Percentiles rank a stretch among this genome's conserved stretches.
Conservation (phyloP, 805 yeast species). For the Wickerhamomyces strasburgensis region DNA sequence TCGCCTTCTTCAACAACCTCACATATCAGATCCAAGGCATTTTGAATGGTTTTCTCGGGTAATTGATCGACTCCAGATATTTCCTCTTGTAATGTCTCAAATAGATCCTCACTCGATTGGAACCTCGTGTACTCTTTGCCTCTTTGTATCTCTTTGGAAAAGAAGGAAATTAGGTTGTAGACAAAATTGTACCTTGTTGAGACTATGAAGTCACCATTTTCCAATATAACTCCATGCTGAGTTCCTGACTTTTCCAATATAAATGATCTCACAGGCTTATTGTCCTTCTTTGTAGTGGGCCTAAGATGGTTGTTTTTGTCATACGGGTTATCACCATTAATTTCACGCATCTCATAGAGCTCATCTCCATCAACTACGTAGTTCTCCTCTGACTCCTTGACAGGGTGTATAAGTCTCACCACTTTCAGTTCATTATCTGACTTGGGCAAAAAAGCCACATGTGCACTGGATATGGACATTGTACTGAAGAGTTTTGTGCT, state of each 20-base stretch:
- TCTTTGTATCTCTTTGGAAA: constrained; percentile 25
- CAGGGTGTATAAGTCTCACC: constrained; percentile 19
- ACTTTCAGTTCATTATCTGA: constrained; percentile 3
- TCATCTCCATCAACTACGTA: constrained; percentile 14
- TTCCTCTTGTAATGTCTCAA: constrained; percentile 30
- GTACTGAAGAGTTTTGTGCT: no score
- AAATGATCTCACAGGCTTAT: constrained; percentile 38
- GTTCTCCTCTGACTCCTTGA: constrained; percentile 8
- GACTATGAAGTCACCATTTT: constrained; percentile 35
- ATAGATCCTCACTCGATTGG: constrained; percentile 39
- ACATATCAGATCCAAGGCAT: constrained; percentile 30
- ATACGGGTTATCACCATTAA: constrained; percentile 35
- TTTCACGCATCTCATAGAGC: constrained; percentile 36
- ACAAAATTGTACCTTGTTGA: constrained; percentile 36
- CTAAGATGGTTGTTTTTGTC: constrained; percentile 24
- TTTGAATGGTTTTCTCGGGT: constrained; percentile 11
- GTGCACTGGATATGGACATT: constrained; percentile 11
- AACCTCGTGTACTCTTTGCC: constrained; percentile 28
- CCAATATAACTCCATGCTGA: constrained; percentile 34
- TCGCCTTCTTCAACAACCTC: constrained; percentile 40
- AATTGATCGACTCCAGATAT: constrained; percentile 11
- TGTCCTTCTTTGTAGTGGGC: constrained; percentile 24
- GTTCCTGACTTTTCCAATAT: constrained; percentile 15
- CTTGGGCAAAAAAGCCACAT: constrained; percentile 14
- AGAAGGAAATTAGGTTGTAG: constrained; percentile 35